Conservation (phyloP, 345 rosid genomes). For the Arabidopsis thaliana region TAIR10.1 NC_003070.9:7805501-7806000, state of each 20-base stretch:
- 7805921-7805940: too few relatives aligned
- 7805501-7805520: neutral
- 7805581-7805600: neutral
- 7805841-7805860: too few relatives aligned
- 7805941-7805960: too few relatives aligned
- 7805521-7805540: neutral
- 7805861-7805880: too few relatives aligned
- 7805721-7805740: neutral
- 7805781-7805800: neutral
- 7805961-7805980: too few relatives aligned
- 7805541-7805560: neutral
- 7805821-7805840: too few relatives aligned
- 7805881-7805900: too few relatives aligned
- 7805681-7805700: neutral
- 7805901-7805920: too few relatives aligned
- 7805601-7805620: neutral
- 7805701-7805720: neutral
- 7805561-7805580: neutral
- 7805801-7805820: too few relatives aligned
- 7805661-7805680: neutral
- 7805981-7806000: too few relatives aligned
- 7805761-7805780: neutral
- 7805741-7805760: constrained; percentile 2
- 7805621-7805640: neutral
- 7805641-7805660: neutral